Evolutionary conservation across 441 rosid species (phyloP).

Genomic region (Viola pubescens): DNA sequence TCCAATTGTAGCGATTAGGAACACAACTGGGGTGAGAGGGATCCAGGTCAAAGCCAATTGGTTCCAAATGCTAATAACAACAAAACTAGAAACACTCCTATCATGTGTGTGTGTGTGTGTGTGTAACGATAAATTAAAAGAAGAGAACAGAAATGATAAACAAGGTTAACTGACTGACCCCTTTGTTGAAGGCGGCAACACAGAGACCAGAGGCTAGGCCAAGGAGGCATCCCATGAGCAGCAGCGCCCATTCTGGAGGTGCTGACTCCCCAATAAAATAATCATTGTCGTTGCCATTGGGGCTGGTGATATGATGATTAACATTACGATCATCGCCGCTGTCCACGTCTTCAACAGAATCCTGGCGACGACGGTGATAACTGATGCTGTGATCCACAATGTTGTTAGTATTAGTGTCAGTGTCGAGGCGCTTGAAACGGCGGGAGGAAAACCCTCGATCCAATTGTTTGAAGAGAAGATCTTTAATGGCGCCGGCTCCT

Average conservation of each 20-base stretch:
- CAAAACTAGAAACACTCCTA: not conserved
- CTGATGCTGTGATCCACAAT: not conserved
- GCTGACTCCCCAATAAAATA: conserved; percentile 52
- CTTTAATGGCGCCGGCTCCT: conserved; percentile 26
- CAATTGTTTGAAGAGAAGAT: conserved; percentile 51
- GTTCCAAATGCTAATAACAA: not conserved
- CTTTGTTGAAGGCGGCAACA: conserved; percentile 83
- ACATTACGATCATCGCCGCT: conserved; percentile 7
- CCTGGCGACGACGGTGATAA: conserved; percentile 16
- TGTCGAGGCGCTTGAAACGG: conserved; percentile 45
- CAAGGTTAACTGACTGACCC: conserved; percentile 32
- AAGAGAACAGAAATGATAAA: not conserved
- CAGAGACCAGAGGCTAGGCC: conserved; percentile 85
- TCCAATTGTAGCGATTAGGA: too few relatives aligned
- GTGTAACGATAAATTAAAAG: conserved; percentile 7
- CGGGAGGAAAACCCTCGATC: conserved; percentile 64
- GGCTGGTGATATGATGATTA: conserved; percentile 11
- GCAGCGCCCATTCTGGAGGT: conserved; percentile 90
- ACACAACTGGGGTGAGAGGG: too few relatives aligned
- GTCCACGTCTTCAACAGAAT: conserved; percentile 14
- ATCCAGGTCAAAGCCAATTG: not conserved
- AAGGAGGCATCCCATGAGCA: conserved; percentile 76
- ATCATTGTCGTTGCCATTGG: conserved; percentile 15
- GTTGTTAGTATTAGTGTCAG: not conserved
- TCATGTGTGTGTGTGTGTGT: not conserved